Evolutionary conservation across 129 eudicot genomes (phyloP).

Genomic region (Pittosporum tobira): DNA sequence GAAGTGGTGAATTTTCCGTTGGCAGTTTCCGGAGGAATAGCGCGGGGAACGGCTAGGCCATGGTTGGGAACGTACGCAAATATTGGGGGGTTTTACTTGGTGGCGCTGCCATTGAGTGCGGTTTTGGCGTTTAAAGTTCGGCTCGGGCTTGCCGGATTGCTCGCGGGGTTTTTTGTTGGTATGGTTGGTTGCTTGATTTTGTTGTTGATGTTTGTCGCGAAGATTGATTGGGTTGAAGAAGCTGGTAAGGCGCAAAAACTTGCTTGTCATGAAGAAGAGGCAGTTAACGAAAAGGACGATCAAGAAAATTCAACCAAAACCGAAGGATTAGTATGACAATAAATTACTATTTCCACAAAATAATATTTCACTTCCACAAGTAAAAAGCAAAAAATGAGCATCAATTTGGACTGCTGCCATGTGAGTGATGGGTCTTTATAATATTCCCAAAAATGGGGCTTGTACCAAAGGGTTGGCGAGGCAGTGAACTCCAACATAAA

Average conservation of each 20-base stretch:
- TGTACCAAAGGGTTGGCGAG: no score
- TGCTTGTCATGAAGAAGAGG: constrained; percentile 9
- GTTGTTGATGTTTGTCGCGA: constrained; percentile 47
- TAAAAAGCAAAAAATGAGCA: no score
- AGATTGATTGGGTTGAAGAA: constrained; percentile 63
- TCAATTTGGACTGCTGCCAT: no score
- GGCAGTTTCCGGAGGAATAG: constrained; percentile 82
- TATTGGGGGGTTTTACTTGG: constrained; percentile 66
- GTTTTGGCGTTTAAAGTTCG: constrained; percentile 48
- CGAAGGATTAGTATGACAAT: no score
- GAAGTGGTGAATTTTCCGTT: constrained; percentile 77
- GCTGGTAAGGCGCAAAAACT: constrained; percentile 56
- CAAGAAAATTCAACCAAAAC: not conserved
- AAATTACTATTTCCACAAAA: no score
- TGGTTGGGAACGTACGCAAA: constrained; percentile 75
- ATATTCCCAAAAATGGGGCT: no score
- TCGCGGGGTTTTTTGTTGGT: constrained; percentile 69
- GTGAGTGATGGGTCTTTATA: no score
- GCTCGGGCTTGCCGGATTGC: constrained; percentile 61
- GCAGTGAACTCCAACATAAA: no score
- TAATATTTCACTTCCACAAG: no score
- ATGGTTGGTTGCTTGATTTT: constrained; percentile 39
- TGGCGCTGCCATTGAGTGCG: constrained; percentile 75
- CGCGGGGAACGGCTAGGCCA: constrained; percentile 90
- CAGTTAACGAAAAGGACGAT: constrained; percentile 8